A percentile compares a stretch with the other conserved stretches of the same genome.
Conservation (phyloP, 768 basidiomycete species). For the Lentinula boryana region DNA sequence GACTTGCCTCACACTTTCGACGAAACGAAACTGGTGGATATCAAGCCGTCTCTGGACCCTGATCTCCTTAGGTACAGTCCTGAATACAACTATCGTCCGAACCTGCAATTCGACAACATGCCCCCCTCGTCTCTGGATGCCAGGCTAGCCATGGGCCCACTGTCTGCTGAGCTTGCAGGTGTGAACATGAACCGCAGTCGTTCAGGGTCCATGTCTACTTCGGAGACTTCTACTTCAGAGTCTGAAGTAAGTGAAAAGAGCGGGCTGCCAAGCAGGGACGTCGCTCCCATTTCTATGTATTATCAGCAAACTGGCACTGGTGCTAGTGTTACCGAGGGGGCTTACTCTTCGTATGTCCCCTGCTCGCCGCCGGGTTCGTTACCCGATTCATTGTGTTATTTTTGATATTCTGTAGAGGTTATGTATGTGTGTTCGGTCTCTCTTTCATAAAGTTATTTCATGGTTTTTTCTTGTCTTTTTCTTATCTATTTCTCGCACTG, state of each 20-base stretch:
- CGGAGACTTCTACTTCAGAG: conserved; percentile 1
- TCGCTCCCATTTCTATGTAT: not conserved
- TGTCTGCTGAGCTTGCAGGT: not conserved
- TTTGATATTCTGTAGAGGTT: not conserved
- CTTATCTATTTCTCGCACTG: not conserved
- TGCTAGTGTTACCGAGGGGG: not conserved
- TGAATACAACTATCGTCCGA: not conserved
- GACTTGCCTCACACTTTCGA: not conserved
- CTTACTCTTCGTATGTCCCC: not conserved
- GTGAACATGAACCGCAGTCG: not conserved
- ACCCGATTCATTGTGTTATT: not conserved
- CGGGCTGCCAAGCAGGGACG: not conserved
- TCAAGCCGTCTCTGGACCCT: not conserved
- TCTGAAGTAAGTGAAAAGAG: conserved; percentile 1
- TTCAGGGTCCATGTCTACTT: not conserved
- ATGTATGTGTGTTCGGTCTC: not conserved
- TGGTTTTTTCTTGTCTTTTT: not conserved
- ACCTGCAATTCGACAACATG: not conserved
- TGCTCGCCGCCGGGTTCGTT: not conserved
- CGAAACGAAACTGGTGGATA: not conserved
- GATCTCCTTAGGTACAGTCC: not conserved
- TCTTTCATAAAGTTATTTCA: not conserved
- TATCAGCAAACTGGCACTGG: not conserved
- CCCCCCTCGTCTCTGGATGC: not conserved
- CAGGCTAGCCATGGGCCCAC: not conserved